Conservation (phyloP, 106 monocot genomes). For the Apostasia ramifera region DNA sequence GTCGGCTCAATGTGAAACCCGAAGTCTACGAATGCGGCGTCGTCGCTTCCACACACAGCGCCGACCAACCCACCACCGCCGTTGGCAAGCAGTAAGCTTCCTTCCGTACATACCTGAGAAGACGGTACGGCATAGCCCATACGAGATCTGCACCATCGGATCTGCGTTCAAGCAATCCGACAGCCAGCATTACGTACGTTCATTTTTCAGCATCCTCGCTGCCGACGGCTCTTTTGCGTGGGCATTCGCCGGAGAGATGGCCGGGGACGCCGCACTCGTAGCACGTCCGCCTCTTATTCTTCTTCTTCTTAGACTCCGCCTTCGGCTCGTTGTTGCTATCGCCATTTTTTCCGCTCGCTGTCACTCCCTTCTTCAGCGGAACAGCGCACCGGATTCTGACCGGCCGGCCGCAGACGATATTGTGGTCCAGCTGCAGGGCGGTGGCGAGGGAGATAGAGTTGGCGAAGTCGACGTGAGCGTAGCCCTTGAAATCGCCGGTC, state of each 20-base stretch:
- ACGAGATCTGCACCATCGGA: too few relatives aligned
- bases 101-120: too few relatives aligned
- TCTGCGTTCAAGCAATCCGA: too few relatives aligned
- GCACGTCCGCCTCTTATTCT: constrained; percentile 75
- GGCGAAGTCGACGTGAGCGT: constrained; percentile 81
- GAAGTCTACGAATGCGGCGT: too few relatives aligned
- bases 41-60: too few relatives aligned
- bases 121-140: too few relatives aligned
- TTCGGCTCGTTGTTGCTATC: background rate
- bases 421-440: constrained; percentile 84
- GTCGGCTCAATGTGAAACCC: too few relatives aligned
- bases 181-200: too few relatives aligned
- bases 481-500: constrained; percentile 89
- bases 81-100: too few relatives aligned
- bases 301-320: background rate
- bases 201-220: too few relatives aligned
- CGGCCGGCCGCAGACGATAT: constrained; percentile 59
- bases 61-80: too few relatives aligned
- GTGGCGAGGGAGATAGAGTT: constrained; percentile 46
- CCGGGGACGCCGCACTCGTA: constrained; percentile 76
- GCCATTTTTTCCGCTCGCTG: background rate
- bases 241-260: constrained; percentile 66
- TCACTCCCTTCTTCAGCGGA: constrained; percentile 34
- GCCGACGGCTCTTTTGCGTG: constrained; percentile 25
- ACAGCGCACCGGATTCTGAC: constrained; percentile 76